Conservation (phyloP, 306 rosid genomes). For the Styphnolobium japonicum region DNA sequence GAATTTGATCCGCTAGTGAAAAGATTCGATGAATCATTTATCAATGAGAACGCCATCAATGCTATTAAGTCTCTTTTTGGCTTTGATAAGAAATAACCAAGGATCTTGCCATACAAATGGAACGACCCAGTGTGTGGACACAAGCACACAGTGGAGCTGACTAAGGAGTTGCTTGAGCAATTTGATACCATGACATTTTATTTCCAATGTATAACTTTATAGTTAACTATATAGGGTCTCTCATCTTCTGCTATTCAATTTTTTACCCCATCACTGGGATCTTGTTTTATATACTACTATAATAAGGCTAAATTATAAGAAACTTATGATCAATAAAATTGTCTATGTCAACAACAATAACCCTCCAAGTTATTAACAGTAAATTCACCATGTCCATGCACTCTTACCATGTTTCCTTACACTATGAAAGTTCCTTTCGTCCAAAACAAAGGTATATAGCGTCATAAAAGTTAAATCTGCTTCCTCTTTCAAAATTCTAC, state of each 20-base stretch:
- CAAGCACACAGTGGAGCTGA: constrained; percentile 22
- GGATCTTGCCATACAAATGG: not conserved
- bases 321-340: constrained; percentile 20
- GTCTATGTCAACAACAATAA: constrained; percentile 9
- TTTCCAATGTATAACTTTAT: constrained; percentile 27
- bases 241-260: constrained; percentile 6
- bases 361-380: not conserved
- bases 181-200: constrained; percentile 1
- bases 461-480: too few relatives aligned
- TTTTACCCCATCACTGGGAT: constrained; percentile 21
- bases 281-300: constrained; percentile 18
- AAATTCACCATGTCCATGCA: not conserved
- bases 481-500: too few relatives aligned
- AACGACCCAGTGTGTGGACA: not conserved
- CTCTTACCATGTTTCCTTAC: not conserved
- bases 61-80: constrained; percentile 94
- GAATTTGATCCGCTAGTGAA: constrained; percentile 67
- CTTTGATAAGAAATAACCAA: constrained; percentile 61
- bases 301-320: not conserved
- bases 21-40: constrained; percentile 84
- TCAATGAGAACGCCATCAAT: constrained; percentile 95
- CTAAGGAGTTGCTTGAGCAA: constrained; percentile 30
- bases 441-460: too few relatives aligned
- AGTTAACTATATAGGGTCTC: constrained; percentile 25
- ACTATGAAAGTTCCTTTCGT: too few relatives aligned